Evolutionary conservation across 73 alveolate species (phyloP).

Genomic region (Tetrahymena thermophila): DNA sequence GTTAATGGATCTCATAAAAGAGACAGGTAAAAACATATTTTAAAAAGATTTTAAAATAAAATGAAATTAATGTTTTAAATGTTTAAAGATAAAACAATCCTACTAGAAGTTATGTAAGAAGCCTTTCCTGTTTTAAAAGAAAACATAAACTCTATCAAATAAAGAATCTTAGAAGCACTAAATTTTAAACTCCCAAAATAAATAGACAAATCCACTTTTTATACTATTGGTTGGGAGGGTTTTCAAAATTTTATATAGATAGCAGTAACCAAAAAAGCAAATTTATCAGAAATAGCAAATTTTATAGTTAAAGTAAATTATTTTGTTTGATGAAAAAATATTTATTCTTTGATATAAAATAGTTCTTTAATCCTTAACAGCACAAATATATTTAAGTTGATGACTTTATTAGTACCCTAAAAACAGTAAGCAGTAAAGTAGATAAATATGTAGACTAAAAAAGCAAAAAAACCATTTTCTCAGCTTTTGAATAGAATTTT

Average conservation of each 20-base stretch:
- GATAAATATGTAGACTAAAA: not conserved
- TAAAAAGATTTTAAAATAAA: not conserved
- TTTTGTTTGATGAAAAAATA: not conserved
- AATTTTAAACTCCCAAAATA: not conserved
- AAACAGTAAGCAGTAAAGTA: not conserved
- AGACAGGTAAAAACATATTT: not conserved
- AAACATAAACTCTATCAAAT: not conserved
- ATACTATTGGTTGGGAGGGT: not conserved
- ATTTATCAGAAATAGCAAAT: not conserved
- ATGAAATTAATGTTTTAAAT: not conserved
- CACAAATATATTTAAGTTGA: not conserved
- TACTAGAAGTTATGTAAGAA: not conserved
- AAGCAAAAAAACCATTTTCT: not conserved
- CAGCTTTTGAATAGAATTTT: not conserved
- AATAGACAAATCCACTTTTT: not conserved
- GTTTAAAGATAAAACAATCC: not conserved
- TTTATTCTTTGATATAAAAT: not conserved
- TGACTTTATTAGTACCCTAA: not conserved
- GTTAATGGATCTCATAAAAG: not conserved
- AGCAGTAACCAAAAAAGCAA: not conserved
- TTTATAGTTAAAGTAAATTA: not conserved
- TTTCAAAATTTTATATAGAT: not conserved
- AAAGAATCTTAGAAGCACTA: not conserved
- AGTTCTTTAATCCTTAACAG: not conserved
- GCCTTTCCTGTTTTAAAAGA: not conserved